A percentile compares a stretch with the other conserved stretches of the same genome.
These are phyloP conservation scores for Aspergillus aculeatus DNA, from an alignment of 2,329 filamentous ascomycete species.

Conservation along the genomic window DNA sequence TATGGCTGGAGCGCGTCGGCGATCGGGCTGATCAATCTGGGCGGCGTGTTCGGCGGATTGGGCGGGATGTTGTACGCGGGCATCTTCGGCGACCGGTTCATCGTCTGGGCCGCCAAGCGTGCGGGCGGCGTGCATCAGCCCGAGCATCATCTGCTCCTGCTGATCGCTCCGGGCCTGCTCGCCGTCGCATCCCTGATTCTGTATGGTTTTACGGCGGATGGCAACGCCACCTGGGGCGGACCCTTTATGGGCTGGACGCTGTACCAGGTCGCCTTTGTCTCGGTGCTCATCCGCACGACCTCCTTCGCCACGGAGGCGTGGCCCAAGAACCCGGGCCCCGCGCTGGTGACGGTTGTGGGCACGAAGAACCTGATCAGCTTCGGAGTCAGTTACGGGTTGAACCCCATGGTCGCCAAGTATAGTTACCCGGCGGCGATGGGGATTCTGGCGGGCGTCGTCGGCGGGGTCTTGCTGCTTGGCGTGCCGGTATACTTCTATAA, in stretches of 20 bases:
- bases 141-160: constrained; percentile 35
- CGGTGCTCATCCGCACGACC: constrained; percentile 31
- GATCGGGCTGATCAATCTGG: constrained; percentile 28
- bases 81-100: constrained; percentile 24
- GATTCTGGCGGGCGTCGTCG: constrained; percentile 23
- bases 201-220: constrained; percentile 32
- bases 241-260: constrained; percentile 32
- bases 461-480: constrained; percentile 22
- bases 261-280: constrained; percentile 25
- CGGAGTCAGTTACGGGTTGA: constrained; percentile 30
- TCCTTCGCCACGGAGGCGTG: constrained; percentile 36
- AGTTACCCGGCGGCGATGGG: constrained; percentile 27
- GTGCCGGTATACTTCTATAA: constrained; percentile 27
- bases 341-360: constrained; percentile 30
- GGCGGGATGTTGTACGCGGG: constrained; percentile 29
- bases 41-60: constrained; percentile 29
- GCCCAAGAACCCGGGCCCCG: constrained; percentile 34
- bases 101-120: constrained; percentile 32
- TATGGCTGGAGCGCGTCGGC: constrained; percentile 34
- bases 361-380: constrained; percentile 31
- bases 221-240: constrained; percentile 24
- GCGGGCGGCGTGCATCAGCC: constrained; percentile 34
- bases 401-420: constrained; percentile 24
- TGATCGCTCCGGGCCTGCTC: constrained; percentile 34
- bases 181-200: constrained; percentile 30